phyloP scores from a whole-genome alignment of 805 yeast species.

The Lipomyces spencermartinsiae region DNA sequence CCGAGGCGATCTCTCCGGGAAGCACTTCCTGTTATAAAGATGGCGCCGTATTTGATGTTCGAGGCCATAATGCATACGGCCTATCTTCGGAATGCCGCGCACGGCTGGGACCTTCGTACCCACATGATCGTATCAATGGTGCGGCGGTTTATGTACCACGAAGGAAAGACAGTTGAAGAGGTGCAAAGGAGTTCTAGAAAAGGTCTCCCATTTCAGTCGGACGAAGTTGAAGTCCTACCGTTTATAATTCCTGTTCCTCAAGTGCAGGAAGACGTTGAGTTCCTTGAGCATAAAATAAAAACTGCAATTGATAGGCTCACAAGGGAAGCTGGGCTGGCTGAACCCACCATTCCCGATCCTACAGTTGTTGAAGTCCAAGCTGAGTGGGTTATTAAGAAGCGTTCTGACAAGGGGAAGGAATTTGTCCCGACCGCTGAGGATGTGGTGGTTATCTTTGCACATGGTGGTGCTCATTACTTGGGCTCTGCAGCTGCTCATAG shows the following conservation, averaged over 20 bases:
- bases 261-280: slow-evolving; percentile 15
- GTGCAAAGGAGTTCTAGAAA: slow-evolving; percentile 14
- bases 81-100: slow-evolving; percentile 24
- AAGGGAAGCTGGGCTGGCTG: slow-evolving; percentile 16
- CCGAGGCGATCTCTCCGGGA: slow-evolving; percentile 4
- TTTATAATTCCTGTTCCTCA: slow-evolving; percentile 19
- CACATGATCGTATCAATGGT: slow-evolving; percentile 32
- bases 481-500: slow-evolving; percentile 33
- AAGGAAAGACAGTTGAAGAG: slow-evolving; percentile 29
- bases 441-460: slow-evolving; percentile 34
- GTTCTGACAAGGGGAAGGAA: slow-evolving; percentile 2
- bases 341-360: slow-evolving; percentile 30
- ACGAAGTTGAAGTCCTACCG: slow-evolving; percentile 14
- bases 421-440: slow-evolving; percentile 18
- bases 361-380: slow-evolving; percentile 21
- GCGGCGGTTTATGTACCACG: slow-evolving; percentile 12
- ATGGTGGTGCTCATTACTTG: slow-evolving; percentile 39
- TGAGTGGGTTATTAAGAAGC: slow-evolving; percentile 29
- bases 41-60: slow-evolving; percentile 21
- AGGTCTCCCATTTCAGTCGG: slow-evolving; percentile 15
- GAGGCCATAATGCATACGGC: slow-evolving; percentile 34
- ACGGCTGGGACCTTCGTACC: slow-evolving; percentile 36
- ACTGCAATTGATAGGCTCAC: slow-evolving; percentile 26
- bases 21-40: slow-evolving; percentile 4
- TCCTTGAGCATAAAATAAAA: slow-evolving; percentile 10